phyloP scores from a whole-genome alignment of 352 stramenopile genomes.

The Pythium folliculosum region DNA sequence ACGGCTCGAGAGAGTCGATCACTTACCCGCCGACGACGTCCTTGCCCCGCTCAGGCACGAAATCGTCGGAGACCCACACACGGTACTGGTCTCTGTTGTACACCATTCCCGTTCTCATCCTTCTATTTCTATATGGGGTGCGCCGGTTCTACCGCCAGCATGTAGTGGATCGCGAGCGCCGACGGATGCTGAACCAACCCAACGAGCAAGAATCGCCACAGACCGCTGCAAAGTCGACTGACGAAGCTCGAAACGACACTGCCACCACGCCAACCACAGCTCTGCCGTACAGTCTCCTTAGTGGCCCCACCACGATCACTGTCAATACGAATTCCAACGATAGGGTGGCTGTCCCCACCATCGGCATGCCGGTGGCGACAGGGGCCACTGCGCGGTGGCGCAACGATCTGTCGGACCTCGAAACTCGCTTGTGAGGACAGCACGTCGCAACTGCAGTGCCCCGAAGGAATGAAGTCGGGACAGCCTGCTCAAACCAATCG shows the following conservation, averaged over 20 bases:
- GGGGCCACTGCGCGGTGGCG: neutral
- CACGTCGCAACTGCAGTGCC: no score
- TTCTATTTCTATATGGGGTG: neutral
- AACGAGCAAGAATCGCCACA: neutral
- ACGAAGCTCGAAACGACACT: no score
- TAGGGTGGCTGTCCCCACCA: neutral
- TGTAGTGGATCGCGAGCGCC: neutral
- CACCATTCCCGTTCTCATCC: conserved; percentile 2
- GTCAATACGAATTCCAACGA: neutral
- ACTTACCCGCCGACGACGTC: neutral
- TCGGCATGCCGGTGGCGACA: neutral
- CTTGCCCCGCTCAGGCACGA: no score
- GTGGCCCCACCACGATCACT: neutral
- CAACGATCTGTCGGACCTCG: neutral
- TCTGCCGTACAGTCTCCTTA: neutral
- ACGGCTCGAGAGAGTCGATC: neutral
- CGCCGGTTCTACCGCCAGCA: neutral
- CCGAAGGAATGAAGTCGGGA: no score
- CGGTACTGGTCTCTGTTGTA: conserved; percentile 3
- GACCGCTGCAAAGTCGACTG: neutral
- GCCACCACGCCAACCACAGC: neutral
- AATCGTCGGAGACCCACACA: neutral
- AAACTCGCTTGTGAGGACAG: neutral
- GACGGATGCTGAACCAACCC: conserved; percentile 1
- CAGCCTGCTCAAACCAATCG: no score